These are phyloP conservation scores for Davidsoniella australis DNA, from an alignment of 2,329 filamentous ascomycete genomes.

Conservation along the genomic window DNA sequence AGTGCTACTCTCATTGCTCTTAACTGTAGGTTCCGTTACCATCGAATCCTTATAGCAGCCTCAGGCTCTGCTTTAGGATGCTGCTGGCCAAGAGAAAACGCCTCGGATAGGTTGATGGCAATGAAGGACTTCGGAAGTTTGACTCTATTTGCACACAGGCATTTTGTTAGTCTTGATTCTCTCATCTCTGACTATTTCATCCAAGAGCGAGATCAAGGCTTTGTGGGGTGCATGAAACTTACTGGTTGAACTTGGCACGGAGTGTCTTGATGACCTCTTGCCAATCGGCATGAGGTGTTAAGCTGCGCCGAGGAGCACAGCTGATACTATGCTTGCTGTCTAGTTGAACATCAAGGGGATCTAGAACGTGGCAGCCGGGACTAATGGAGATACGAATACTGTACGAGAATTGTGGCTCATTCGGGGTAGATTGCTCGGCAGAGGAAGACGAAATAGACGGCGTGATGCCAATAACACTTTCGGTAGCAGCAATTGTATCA, in stretches of 20 bases:
- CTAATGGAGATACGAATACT: slow-evolving; percentile 92
- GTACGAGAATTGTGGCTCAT: slow-evolving; percentile 61
- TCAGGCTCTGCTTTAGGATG: slow-evolving; percentile 26
- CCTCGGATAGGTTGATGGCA: slow-evolving; percentile 46
- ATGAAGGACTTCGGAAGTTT: slow-evolving; percentile 50
- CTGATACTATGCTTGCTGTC: slow-evolving; percentile 95
- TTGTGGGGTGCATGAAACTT: slow-evolving; percentile 23
- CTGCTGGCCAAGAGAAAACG: slow-evolving; percentile 40
- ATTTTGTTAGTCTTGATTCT: slow-evolving; percentile 7
- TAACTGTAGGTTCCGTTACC: background rate
- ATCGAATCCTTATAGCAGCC: background rate
- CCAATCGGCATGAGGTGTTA: slow-evolving; percentile 89
- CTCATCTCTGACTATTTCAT: background rate
- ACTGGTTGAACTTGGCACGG: slow-evolving; percentile 88
- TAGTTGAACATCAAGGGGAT: slow-evolving; percentile 88
- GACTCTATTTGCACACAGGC: slow-evolving; percentile 28
- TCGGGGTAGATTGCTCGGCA: background rate
- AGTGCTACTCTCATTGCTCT: too few species aligned
- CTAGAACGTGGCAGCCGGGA: slow-evolving; percentile 89
- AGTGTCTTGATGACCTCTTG: slow-evolving; percentile 92
- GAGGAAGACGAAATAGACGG: background rate
- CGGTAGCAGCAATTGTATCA: background rate
- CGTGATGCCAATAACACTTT: background rate
- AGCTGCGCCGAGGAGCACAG: slow-evolving; percentile 71
- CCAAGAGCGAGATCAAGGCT: slow-evolving; percentile 12